Percentiles rank a stretch among this genome's conserved stretches.
Conservation (phyloP, 805 yeast species). For the Torulaspora microellipsoides region DNA sequence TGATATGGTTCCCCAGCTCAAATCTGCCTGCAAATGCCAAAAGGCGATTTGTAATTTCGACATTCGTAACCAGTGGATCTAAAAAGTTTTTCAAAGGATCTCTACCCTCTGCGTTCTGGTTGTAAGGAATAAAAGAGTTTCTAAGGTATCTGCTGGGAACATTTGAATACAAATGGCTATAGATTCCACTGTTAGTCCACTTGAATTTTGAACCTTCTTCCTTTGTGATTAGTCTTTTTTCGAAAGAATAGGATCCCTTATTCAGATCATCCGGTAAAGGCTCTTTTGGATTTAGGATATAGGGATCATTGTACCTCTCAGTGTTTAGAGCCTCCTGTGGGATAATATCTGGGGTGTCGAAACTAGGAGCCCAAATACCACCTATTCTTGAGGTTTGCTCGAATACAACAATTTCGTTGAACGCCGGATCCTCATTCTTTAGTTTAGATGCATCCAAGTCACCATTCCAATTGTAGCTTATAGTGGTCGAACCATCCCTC, state of each 20-base stretch:
- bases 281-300: constrained; percentile 23
- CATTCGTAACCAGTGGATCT: constrained; percentile 14
- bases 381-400: constrained; percentile 42
- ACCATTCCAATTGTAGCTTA: constrained; percentile 14
- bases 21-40: constrained; percentile 6
- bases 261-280: constrained; percentile 12
- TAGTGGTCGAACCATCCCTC: constrained; percentile 29
- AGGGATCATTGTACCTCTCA: constrained; percentile 36
- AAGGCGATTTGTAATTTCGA: constrained; percentile 14
- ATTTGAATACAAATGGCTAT: constrained; percentile 16
- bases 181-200: constrained; percentile 19
- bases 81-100: constrained; percentile 1
- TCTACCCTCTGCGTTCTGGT: background rate
- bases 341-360: constrained; percentile 19
- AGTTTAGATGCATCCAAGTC: constrained; percentile 9
- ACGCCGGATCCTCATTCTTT: constrained; percentile 24
- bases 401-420: constrained; percentile 39
- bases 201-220: background rate
- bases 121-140: constrained; percentile 17
- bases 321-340: constrained; percentile 31
- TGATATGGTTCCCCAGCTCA: constrained; percentile 6
- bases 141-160: constrained; percentile 20
- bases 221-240: constrained; percentile 8
- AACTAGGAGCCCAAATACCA: constrained; percentile 40
- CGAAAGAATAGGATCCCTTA: constrained; percentile 10